Base-by-base conservation (phyloP, 2,329 filamentous ascomycete species). In the Aspergillus melleus region DNA sequence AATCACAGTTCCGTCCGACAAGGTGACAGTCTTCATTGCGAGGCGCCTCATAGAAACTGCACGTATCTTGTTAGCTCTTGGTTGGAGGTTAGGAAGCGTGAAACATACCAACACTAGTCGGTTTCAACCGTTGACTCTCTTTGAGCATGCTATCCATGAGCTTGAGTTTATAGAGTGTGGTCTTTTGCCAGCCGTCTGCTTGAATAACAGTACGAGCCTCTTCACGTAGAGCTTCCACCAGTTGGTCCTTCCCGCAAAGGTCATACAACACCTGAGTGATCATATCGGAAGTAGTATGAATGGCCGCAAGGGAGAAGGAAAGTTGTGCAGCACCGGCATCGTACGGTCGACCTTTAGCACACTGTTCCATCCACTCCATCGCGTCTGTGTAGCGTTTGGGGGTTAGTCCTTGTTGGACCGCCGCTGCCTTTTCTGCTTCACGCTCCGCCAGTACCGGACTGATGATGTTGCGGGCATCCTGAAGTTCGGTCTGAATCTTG, bases 81-180 rank as follows among this genome's bases (percentile, higher is more conserved):
- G 16, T 44, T 12, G 8, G 11, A 14, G 16, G 24, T 14, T 22
- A 36, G 11, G 11, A 12, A 16, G 32, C 10, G 8, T n/a, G 11
- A 9, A 46, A 39, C 54, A 62, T 47, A 69, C 65, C 52, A 1
- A 71, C 54, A 11, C 52, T 54, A n/a, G 64, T 24, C 2, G 72
- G 71, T 30, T 72, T 72, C 22, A 74, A 20, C 3, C 78, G 67
- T 50, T 74, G 72, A 6, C 58, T 68, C 61, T 80, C 77, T 52
- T 79, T 79, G 57, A 80, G 64, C 2, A 74, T 70, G 53, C 78
- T 80, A 63, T 80, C 78, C 61, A 80, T 60, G 2, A 79, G 67
- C 59, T 74, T 74, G 55, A 81, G 61, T 52, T 76, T 75, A 58
- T 73, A 74, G 1, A 81, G 64, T 0, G 73, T 62, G 1, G 70